Base-by-base conservation (phyloP, 1,139 yeast species). In the Saccharomycopsis crataegensis region DNA sequence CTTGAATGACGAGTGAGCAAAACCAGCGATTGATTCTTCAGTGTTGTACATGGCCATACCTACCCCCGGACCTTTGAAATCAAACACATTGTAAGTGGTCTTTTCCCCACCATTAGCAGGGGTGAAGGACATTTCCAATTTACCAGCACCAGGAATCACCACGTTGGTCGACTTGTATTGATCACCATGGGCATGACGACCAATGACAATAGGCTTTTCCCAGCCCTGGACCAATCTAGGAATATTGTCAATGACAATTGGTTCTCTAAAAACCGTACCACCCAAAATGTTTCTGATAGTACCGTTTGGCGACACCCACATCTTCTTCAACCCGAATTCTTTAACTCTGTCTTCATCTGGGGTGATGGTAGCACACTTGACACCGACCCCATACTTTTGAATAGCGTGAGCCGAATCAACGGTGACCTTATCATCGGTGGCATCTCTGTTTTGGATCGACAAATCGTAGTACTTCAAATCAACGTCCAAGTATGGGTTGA, bases 291-390 rank as follows among this genome's bases (percentile, higher is more conserved):
- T 86, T 74, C 94, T 78, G 64, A 86, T 83, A 41, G 94, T 86
- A 60, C 94, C 94, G 67, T 86, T 86, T 62, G 94, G 94, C 16
- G 91, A 84, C 58, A 82, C 76, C 93, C 93, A 86, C 94, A 86
- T 86, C 67, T 86, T 81, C 68, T 83, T 83, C 68, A 86, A 74
- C 51, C 76, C 73, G 65, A 84, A 86, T 66, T 86, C 94, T 64
- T 82, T 74, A 49, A 86, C 93, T 70, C 94, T 78, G 44, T 81
- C 83, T 68, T 86, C 94, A 67, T 86, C 94, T 1, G 94, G 94
- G 1, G 94, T 86, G 62, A 86, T 86, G 46, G 94, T 86, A 57
- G 94, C 94, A 77, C 94, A 86, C 69, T 86, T 86, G 60, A 86
- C 80, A 56, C 91, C 94, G 45, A 86, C 94, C 58, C 91, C 91